These are phyloP conservation scores for Coniochaeta ligniaria DNA, from an alignment of 2,329 filamentous ascomycete species.

Conservation along the genomic window DNA sequence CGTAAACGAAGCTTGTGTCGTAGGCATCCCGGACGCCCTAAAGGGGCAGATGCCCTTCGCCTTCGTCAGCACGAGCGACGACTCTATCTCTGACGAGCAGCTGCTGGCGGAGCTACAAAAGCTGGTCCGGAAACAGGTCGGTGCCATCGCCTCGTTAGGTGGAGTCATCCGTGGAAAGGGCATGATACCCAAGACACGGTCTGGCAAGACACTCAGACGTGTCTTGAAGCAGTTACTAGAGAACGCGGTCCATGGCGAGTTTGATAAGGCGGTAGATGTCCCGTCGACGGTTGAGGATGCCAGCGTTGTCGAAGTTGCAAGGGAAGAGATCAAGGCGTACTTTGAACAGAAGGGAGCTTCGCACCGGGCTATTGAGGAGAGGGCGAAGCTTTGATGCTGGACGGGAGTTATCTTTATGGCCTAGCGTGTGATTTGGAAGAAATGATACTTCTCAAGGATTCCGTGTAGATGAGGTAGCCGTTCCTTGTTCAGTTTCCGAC, in stretches of 20 bases:
- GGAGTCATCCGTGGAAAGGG: slow-evolving; percentile 78
- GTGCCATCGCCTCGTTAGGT: slow-evolving; percentile 77
- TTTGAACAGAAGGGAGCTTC: slow-evolving; percentile 46
- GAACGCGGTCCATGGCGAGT: slow-evolving; percentile 68
- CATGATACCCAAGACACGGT: slow-evolving; percentile 87
- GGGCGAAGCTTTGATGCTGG: slow-evolving; percentile 38
- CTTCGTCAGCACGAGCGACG: slow-evolving; percentile 61
- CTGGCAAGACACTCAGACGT: slow-evolving; percentile 82
- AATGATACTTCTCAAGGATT: too few relatives aligned
- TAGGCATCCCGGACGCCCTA: slow-evolving; percentile 75
- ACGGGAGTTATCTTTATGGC: not conserved
- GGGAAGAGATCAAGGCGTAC: slow-evolving; percentile 65
- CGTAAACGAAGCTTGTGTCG: slow-evolving; percentile 78
- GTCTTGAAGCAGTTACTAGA: slow-evolving; percentile 80
- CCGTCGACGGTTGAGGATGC: slow-evolving; percentile 83
- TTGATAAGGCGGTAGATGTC: slow-evolving; percentile 63
- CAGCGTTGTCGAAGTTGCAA: slow-evolving; percentile 66
- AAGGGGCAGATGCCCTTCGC: slow-evolving; percentile 92
- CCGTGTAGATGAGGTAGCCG: too few relatives aligned
- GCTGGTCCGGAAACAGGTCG: slow-evolving; percentile 72
- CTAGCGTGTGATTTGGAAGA: not conserved
- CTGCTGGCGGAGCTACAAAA: slow-evolving; percentile 58
- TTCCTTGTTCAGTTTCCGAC: too few relatives aligned
- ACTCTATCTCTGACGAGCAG: slow-evolving; percentile 33
- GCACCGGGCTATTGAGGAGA: slow-evolving; percentile 37